These are phyloP conservation scores for Acer campestre DNA, from an alignment of 345 rosid genomes.

Conservation along the genomic window DNA sequence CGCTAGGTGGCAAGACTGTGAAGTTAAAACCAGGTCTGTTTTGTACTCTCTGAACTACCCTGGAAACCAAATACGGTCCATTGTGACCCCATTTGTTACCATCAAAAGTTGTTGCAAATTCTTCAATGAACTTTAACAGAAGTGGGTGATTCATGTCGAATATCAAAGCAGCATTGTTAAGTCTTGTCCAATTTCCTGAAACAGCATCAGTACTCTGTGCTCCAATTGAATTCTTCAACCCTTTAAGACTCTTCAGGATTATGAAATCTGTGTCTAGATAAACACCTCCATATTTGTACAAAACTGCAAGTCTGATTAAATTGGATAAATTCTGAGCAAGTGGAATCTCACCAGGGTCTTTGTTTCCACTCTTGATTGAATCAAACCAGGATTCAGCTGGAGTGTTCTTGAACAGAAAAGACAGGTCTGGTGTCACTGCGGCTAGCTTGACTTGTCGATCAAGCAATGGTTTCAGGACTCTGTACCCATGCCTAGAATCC, in stretches of 20 bases:
- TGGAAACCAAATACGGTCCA: constrained; percentile 79
- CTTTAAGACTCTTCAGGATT: constrained; percentile 55
- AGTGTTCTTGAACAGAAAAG: constrained; percentile 56
- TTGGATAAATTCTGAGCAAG: constrained; percentile 75
- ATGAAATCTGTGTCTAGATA: constrained; percentile 78
- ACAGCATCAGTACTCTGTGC: constrained; percentile 60
- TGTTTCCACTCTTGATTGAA: constrained; percentile 56
- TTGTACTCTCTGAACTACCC: constrained; percentile 50
- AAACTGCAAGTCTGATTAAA: constrained; percentile 60
- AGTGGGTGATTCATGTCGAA: constrained; percentile 73
- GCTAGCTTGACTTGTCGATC: constrained; percentile 50
- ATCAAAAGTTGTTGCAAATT: constrained; percentile 71
- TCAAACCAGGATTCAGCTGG: constrained; percentile 74
- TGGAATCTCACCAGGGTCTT: constrained; percentile 80
- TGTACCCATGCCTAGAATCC: constrained; percentile 57
- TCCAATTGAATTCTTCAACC: constrained; percentile 66
- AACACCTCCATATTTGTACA: constrained; percentile 79
- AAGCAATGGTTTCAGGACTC: constrained; percentile 53
- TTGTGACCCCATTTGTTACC: constrained; percentile 89
- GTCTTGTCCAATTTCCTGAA: constrained; percentile 65
- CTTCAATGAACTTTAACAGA: constrained; percentile 59
- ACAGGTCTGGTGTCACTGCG: constrained; percentile 65
- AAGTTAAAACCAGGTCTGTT: constrained; percentile 46
- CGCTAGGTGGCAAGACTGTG: constrained; percentile 57
- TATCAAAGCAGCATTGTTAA: constrained; percentile 76